Percentiles rank a stretch among this genome's conserved stretches.
Evolutionary conservation across 148 eudicot genomes (phyloP).

Genomic region (Pouteria glomerata): DNA sequence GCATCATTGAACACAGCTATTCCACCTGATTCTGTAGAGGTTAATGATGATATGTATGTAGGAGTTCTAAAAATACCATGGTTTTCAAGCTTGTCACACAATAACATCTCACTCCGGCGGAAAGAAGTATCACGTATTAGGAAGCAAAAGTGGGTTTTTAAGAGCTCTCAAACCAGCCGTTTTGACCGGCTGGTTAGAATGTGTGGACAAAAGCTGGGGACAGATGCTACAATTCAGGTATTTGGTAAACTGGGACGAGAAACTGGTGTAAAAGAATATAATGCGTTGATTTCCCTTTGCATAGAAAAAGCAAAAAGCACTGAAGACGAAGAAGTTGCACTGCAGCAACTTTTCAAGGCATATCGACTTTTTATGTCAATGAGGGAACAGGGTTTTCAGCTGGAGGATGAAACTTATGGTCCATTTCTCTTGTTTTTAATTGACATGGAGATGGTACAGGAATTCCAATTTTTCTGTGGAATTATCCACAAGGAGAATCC

Average conservation of each 20-base stretch:
- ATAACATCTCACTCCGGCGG: slow-evolving; percentile 31
- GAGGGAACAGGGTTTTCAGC: slow-evolving; percentile 64
- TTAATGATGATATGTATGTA: slow-evolving; percentile 14
- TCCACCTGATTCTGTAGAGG: slow-evolving; percentile 17
- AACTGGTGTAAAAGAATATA: slow-evolving; percentile 68
- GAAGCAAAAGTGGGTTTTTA: slow-evolving; percentile 68
- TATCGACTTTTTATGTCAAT: slow-evolving; percentile 49
- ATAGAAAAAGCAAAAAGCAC: slow-evolving; percentile 50
- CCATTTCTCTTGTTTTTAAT: slow-evolving; percentile 64
- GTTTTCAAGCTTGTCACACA: slow-evolving; percentile 25
- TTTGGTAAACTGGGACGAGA: slow-evolving; percentile 69
- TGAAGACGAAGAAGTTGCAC: slow-evolving; percentile 49
- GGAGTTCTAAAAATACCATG: slow-evolving; percentile 31
- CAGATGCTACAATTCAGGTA: slow-evolving; percentile 43
- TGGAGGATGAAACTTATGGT: slow-evolving; percentile 76
- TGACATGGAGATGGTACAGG: slow-evolving; percentile 62
- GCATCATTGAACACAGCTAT: slow-evolving; percentile 10
- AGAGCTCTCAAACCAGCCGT: slow-evolving; percentile 41
- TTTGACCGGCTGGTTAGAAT: slow-evolving; percentile 39
- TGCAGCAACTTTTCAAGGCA: slow-evolving; percentile 46
- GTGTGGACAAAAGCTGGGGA: slow-evolving; percentile 58
- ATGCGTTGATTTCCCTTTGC: slow-evolving; percentile 51
- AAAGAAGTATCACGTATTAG: slow-evolving; percentile 56
- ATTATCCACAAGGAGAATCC: slow-evolving; percentile 54
- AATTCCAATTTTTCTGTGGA: slow-evolving; percentile 51